A percentile compares a stretch with the other conserved stretches of the same genome.
Conservation (phyloP, 768 basidiomycete species). For the Lactifluus hygrophoroides region DNA sequence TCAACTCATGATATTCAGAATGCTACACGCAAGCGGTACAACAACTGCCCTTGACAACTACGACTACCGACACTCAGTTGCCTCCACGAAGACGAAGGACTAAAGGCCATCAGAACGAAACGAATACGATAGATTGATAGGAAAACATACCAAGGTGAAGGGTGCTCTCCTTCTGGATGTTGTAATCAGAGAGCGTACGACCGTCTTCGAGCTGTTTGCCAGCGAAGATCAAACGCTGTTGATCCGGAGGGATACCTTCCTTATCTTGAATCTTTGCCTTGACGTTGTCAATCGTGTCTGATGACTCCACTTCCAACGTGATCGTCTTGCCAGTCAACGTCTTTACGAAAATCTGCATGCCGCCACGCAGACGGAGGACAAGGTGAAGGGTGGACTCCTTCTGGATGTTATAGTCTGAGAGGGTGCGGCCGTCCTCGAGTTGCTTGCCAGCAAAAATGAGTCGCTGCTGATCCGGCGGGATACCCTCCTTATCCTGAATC, state of each 20-base stretch:
- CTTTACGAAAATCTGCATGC: slow-evolving; percentile 19
- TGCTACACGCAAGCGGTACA: not conserved
- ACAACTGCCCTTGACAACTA: not conserved
- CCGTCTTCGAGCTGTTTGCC: slow-evolving; percentile 20
- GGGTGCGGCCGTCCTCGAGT: slow-evolving; percentile 17
- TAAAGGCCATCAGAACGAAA: not conserved
- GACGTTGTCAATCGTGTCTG: slow-evolving; percentile 18
- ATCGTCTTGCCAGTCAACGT: slow-evolving; percentile 18
- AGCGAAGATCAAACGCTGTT: slow-evolving; percentile 19
- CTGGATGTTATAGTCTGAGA: slow-evolving; percentile 19
- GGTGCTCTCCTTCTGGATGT: slow-evolving; percentile 20
- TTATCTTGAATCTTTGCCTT: slow-evolving; percentile 20
- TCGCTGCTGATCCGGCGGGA: slow-evolving; percentile 18
- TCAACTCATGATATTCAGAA: not conserved
- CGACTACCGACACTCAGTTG: slow-evolving; percentile 15
- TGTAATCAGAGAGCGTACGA: slow-evolving; percentile 19
- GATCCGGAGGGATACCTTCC: slow-evolving; percentile 19
- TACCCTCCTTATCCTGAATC: slow-evolving; percentile 20
- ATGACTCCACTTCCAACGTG: slow-evolving; percentile 19
- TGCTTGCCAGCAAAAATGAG: slow-evolving; percentile 18
- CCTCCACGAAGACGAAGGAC: slow-evolving; percentile 47
- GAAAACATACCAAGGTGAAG: slow-evolving; percentile 14
- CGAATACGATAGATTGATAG: not conserved
- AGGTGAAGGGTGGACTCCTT: slow-evolving; percentile 19
- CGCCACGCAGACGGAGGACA: slow-evolving; percentile 18